These are phyloP conservation scores for Cupressus sempervirens DNA, from an alignment of 75 land plant genomes.

Conservation along the genomic window DNA sequence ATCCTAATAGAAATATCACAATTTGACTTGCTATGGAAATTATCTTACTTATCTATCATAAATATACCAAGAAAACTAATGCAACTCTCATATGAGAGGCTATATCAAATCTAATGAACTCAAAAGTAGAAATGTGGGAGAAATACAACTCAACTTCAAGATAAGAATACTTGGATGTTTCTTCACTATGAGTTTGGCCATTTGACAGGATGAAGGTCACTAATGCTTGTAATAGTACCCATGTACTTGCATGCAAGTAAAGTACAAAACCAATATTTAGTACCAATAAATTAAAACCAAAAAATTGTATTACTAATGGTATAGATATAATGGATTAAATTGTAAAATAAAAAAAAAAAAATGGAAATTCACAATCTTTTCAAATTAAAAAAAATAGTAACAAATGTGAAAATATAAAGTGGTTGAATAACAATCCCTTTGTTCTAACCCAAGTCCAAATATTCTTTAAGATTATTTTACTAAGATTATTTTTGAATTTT, in stretches of 20 bases:
- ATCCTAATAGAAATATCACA: too few relatives aligned
- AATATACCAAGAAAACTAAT: not conserved
- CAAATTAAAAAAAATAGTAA: not conserved
- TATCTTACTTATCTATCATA: too few relatives aligned
- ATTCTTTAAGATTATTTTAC: too few relatives aligned
- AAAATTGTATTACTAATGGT: not conserved
- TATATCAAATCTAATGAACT: not conserved
- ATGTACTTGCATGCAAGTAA: constrained; percentile 42
- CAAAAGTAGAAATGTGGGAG: not conserved
- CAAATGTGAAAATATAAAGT: not conserved
- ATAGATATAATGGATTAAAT: not conserved
- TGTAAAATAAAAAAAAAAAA: not conserved
- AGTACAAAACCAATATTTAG: not conserved
- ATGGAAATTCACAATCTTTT: not conserved
- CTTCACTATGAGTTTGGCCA: constrained; percentile 89
- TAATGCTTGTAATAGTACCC: constrained; percentile 80
- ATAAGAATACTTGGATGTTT: too few relatives aligned
- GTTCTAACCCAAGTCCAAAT: too few relatives aligned
- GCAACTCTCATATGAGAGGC: not conserved
- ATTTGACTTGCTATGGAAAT: too few relatives aligned
- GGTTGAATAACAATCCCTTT: too few relatives aligned
- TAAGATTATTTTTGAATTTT: too few relatives aligned
- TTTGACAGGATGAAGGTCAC: constrained; percentile 69
- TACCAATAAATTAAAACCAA: not conserved
- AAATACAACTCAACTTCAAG: not conserved